Evolutionary conservation across 495 filamentous ascomycete species (phyloP), one percentile per base, ranked within the genome.

Genomic region (Penicillium waksmanii): DNA sequence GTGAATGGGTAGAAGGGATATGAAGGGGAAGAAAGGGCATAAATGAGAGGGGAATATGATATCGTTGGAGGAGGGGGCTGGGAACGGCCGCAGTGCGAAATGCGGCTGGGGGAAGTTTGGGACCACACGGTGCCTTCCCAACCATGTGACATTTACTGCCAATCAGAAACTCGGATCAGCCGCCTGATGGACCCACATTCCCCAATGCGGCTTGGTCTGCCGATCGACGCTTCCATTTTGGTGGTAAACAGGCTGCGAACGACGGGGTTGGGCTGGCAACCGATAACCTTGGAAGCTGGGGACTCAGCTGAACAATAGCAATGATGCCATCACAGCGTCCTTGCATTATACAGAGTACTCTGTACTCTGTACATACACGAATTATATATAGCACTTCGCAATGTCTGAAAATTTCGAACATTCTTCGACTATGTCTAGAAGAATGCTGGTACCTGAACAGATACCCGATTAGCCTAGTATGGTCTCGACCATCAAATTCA

Each of bases 1-100:
- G 6, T 48, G 23, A 47, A 61, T 54, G 55, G 63, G 60, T 38
- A 13, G 42, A 19, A 44, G 42, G 42, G 42, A 43, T 10, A 17
- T 13, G n/a, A 44, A 44, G 42, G n/a, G 17, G n/a, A 44, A 46
- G 53, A 53, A 31, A 48, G 23, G 8, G 10, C 9, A 48, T 67
- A 58, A 56, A 65, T 46, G 60, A 56, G 58, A 55, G 56, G 61
- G 62, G 51, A 51, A 47, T 74, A 73, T 73, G 66, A 66, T 58
- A 61, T 72, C 71, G 65, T 71, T 71, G 73, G 65, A 68, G 70
- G 67, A 68, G 72, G 67, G 69, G 73, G 67, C 68, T 70, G 73
- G 73, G 74, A 70, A 70, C 61, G 55, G 67, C 62, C 40, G 40
- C 42, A 64, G 63, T 65, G 59, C 52, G 42, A 56, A 60, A 60